A percentile compares a stretch with the other conserved stretches of the same genome.
Conservation (phyloP, 2,329 filamentous ascomycete genomes). For the Claviceps cyperi region DNA sequence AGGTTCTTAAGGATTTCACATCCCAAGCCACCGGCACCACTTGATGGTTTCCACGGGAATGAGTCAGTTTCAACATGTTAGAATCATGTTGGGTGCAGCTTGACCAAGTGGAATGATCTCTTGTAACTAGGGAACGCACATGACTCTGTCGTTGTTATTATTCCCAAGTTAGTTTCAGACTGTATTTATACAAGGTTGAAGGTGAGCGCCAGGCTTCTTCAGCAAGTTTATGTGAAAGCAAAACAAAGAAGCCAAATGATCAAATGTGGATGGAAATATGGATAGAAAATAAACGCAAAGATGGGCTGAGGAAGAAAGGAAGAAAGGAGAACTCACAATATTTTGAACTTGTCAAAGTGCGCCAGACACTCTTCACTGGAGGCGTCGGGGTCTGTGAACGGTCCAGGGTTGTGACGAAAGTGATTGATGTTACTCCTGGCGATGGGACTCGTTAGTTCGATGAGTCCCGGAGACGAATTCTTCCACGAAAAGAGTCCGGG, state of each 20-base stretch:
- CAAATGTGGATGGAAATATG: not conserved
- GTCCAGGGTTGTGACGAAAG: constrained; percentile 61
- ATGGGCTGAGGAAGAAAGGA: not conserved
- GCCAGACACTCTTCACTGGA: constrained; percentile 37
- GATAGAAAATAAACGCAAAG: no score
- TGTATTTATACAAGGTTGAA: no score
- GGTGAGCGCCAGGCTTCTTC: not conserved
- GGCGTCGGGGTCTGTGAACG: constrained; percentile 58
- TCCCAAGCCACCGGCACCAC: constrained; percentile 83
- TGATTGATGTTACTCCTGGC: constrained; percentile 70
- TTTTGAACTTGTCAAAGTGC: constrained; percentile 54
- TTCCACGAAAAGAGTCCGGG: not conserved
- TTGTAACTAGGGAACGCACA: constrained; percentile 22
- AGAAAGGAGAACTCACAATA: constrained; percentile 42
- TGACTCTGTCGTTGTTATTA: constrained; percentile 27
- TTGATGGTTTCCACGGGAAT: constrained; percentile 22
- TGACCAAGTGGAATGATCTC: no score
- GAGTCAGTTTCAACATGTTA: not conserved
- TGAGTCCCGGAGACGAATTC: not conserved
- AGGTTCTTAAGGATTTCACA: constrained; percentile 96
- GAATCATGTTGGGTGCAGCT: no score
- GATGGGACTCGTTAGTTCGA: not conserved
- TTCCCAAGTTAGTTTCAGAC: not conserved
- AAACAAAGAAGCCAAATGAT: not conserved
- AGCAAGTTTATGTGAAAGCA: not conserved